phyloP scores from a whole-genome alignment of 73 alveolate species.

The Uronychia binucleata region DNA sequence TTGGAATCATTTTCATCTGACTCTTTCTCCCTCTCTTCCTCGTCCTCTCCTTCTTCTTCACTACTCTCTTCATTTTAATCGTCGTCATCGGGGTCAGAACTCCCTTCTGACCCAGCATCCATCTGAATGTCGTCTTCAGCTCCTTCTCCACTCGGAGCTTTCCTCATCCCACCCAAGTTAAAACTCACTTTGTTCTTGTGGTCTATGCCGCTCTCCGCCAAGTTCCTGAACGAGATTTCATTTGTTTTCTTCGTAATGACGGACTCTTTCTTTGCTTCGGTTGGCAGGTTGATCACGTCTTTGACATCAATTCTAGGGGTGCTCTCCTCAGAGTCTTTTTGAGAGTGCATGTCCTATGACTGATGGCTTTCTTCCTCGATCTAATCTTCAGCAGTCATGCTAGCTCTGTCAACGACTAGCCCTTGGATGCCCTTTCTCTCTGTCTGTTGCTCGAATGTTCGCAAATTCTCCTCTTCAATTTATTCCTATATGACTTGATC shows the following conservation, averaged over 20 bases:
- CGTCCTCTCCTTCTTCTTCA: no score
- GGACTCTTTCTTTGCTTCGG: neutral
- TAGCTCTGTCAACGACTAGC: neutral
- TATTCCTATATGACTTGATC: neutral
- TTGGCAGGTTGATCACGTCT: neutral
- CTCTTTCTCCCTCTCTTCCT: no score
- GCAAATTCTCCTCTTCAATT: neutral
- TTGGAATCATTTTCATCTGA: no score
- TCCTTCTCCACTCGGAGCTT: neutral
- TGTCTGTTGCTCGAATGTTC: neutral
- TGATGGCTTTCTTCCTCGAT: neutral
- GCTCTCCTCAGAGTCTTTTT: neutral
- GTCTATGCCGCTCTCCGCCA: neutral
- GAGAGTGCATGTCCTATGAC: neutral
- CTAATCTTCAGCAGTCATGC: neutral
- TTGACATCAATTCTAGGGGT: neutral
- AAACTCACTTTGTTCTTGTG: neutral
- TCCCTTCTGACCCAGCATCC: no score
- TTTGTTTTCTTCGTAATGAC: neutral
- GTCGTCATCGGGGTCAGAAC: neutral
- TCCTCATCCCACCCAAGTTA: neutral
- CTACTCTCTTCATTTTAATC: neutral
- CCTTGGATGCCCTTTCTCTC: neutral
- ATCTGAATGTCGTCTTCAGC: no score
- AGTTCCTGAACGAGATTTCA: neutral